Base-by-base conservation (phyloP, 371 early-diverging fungal genomes). In the Mucor ambiguus region DNA sequence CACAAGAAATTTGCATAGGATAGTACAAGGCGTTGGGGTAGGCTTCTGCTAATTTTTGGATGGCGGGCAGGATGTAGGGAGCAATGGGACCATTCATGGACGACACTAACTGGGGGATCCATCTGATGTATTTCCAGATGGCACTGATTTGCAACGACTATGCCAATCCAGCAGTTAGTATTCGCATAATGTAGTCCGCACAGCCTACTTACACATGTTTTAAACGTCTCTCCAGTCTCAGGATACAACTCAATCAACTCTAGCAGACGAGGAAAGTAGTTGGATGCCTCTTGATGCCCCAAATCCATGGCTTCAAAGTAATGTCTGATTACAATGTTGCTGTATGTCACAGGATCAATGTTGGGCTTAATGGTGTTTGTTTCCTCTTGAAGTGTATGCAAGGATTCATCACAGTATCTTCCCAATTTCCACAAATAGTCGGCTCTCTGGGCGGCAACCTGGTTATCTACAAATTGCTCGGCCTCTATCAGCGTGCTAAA, bases 31-130 rank as follows among this genome's bases (percentile, higher is more conserved):
- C 92, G 20, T 82, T 81, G 3, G 93, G 92, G 44, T 91, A 92
- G 8, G 68, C 71, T 7, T 69, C 61, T 0, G 91, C 90, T 44
- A 92, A 79, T 54, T 72, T 70, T 32, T 63, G 41, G 8, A 88
- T 30, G 0, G 83, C 49, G 2, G 85, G 80, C 30, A 83, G 75
- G 2, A 89, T 68, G 9, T 74, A 67, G 5, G 46, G 22, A 16
- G 79, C 78, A 10, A 72, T 67, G 4, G 75, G 65, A 35, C 85
- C 84, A 63, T 87, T 89, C 18, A 93, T 77, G 12, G 89, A 67
- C 10, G 94, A 89, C 0, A 92, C 88, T 61, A 93, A 64, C 58
- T 93, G 92, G 9, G 92, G 91, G 22, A 93, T 80, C 94, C 94
- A 93, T 20, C 87, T 79, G 26, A 92, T 81, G 70, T 89, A 88